These are phyloP conservation scores for Dendrobium huoshanense DNA, from an alignment of 106 monocot genomes.

Conservation along the genomic window DNA sequence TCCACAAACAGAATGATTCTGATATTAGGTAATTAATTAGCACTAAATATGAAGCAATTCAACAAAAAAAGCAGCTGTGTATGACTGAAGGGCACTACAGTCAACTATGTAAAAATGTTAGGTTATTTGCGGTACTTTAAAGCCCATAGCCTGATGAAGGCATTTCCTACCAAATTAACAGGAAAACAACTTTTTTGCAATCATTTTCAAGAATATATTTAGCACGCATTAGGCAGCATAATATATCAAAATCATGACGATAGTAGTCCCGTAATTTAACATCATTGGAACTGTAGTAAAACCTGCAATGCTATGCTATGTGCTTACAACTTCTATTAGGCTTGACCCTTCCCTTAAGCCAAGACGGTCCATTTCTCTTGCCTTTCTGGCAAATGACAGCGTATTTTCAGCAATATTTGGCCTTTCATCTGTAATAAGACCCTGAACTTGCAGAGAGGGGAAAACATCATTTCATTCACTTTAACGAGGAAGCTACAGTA, in stretches of 20 bases:
- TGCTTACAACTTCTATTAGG: slow-evolving; percentile 87
- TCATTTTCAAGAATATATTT: neutral
- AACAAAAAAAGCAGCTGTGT: neutral
- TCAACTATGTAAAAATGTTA: neutral
- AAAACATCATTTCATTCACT: neutral
- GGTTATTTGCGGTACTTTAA: neutral
- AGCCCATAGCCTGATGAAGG: neutral
- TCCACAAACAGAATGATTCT: neutral
- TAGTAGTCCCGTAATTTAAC: neutral
- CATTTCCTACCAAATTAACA: neutral
- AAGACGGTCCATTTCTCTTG: slow-evolving; percentile 50
- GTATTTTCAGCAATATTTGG: slow-evolving; percentile 59
- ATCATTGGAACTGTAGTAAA: neutral
- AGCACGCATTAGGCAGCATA: neutral
- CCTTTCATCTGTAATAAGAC: slow-evolving; percentile 79
- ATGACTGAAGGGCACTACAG: neutral
- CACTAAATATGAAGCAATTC: neutral
- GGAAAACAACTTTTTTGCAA: neutral
- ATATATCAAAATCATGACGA: neutral
- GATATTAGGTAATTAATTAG: neutral
- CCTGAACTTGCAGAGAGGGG: slow-evolving; percentile 31
- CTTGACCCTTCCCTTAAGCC: slow-evolving; percentile 80
- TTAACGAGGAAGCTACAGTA: neutral
- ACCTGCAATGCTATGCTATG: neutral
- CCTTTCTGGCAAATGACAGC: slow-evolving; percentile 81